These are phyloP conservation scores for Sporothrix curviconia DNA, from an alignment of 2,329 filamentous ascomycete species.

Conservation along the genomic window DNA sequence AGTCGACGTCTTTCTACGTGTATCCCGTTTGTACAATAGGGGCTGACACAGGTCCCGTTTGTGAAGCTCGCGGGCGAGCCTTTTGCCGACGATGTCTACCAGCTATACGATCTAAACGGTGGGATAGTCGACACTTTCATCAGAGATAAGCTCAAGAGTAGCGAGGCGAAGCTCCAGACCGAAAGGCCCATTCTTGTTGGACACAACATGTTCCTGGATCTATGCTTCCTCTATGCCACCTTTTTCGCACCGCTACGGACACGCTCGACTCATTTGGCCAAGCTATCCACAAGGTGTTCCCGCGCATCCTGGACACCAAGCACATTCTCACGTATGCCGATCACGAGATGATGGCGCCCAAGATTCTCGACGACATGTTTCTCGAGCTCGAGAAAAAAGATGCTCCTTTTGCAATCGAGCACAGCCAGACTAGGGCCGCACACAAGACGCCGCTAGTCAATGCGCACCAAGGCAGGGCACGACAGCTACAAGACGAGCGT, in stretches of 20 bases:
- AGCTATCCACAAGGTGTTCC: slow-evolving; percentile 41
- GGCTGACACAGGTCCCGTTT: neutral
- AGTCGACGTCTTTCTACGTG: neutral
- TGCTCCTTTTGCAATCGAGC: neutral
- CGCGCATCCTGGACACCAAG: slow-evolving; percentile 57
- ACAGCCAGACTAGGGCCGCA: neutral
- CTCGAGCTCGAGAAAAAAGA: neutral
- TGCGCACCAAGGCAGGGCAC: slow-evolving; percentile 6
- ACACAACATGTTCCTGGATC: slow-evolving; percentile 59
- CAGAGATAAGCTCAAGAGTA: slow-evolving; percentile 15
- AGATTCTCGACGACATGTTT: slow-evolving; percentile 19
- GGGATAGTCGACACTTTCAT: neutral
- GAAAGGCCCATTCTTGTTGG: slow-evolving; percentile 45
- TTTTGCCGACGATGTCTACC: slow-evolving; percentile 21
- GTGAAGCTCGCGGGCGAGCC: slow-evolving; percentile 24
- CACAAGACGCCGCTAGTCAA: neutral
- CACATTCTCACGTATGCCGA: slow-evolving; percentile 64
- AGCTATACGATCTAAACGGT: neutral
- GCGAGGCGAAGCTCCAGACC: slow-evolving; percentile 26
- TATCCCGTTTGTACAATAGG: neutral
- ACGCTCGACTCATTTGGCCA: slow-evolving; percentile 46
- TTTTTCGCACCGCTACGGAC: slow-evolving; percentile 52
- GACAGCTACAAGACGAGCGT: slow-evolving; percentile 33
- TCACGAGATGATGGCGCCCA: slow-evolving; percentile 63
- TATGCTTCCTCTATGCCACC: slow-evolving; percentile 56